Base-by-base conservation (phyloP, 2,329 filamentous ascomycete genomes). In the Cryphonectria japonica region DNA sequence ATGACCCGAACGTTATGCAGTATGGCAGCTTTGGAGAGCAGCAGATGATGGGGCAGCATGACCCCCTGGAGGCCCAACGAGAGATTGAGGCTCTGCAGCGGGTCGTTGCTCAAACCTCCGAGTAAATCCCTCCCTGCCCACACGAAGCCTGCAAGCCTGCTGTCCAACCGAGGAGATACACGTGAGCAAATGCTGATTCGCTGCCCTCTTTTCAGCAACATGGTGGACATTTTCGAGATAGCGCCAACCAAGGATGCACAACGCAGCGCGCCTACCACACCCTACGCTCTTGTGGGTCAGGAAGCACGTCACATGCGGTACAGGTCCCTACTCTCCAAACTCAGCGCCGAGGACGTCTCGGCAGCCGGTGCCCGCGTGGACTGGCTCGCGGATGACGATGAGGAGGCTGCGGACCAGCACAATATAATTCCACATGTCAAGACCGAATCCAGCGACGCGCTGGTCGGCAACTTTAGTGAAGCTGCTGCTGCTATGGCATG, bases 221-320 rank as follows among this genome's bases (percentile, higher is more conserved):
- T 91, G 81, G 88, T 91, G 72, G 89, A 91, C 77, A 88, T 91
- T 63, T 91, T 91, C 80, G 88, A 91, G 73, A 89, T 90, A 76
- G 85, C 86, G 50, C 87, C 88, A 32, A 85, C 86, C 71, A 84
- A 85, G 71, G 79, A 81, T 46, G 76, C 77, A 66, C 78, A 73
- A 76, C 82, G 75, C 76, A 80, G 73, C 71, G 78, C 72, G 72
- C 78, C 71, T 19, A 64, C 75, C 75, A 76, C 81, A 22, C 81
- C 81, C 0, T 87, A 86, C 68, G 81, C 80, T 37, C 85, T 86
- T 75, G 83, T 86, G 67, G 85, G 85, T 64, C 87, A 89, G 77
- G 87, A 89, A 73, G 83, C 85, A 62, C 85, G 86, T 70, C 79
- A 88, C 34, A 82, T 86, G 66, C 87, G 86, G 69, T 91, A 91